Evolutionary conservation across 2,329 filamentous ascomycete species (phyloP).

Genomic region (Pseudocercospora macadamiae): DNA sequence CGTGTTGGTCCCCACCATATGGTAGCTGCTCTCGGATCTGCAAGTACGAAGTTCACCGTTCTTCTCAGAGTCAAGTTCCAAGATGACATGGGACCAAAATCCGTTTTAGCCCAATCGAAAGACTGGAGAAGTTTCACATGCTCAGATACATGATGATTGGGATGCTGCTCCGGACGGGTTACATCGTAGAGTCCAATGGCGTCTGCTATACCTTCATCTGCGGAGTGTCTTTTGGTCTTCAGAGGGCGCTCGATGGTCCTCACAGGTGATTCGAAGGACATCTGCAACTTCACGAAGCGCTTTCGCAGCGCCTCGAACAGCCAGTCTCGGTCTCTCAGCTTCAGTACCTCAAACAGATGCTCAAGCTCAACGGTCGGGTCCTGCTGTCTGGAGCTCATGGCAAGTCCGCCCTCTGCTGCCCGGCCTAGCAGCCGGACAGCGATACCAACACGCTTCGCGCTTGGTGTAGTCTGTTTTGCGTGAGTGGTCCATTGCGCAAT

Average conservation of each 20-base stretch:
- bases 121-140: slow-evolving; percentile 22
- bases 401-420: no score
- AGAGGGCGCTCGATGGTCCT: neutral
- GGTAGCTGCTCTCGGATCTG: slow-evolving; percentile 23
- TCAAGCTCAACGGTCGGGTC: neutral
- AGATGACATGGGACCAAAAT: slow-evolving; percentile 21
- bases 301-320: neutral
- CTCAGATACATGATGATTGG: slow-evolving; percentile 10
- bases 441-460: no score
- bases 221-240: neutral
- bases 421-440: no score
- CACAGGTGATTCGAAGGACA: neutral
- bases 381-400: no score
- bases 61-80: slow-evolving; percentile 24
- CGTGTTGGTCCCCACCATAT: slow-evolving; percentile 35
- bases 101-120: slow-evolving; percentile 24
- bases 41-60: slow-evolving; percentile 23
- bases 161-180: neutral
- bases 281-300: neutral
- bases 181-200: neutral
- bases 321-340: neutral
- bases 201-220: neutral
- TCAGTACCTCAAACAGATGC: neutral
- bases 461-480: no score
- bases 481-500: no score